These are phyloP conservation scores for Aegilops umbellulata DNA, from an alignment of 176 grass and related monocot species.

Conservation along the genomic window DNA sequence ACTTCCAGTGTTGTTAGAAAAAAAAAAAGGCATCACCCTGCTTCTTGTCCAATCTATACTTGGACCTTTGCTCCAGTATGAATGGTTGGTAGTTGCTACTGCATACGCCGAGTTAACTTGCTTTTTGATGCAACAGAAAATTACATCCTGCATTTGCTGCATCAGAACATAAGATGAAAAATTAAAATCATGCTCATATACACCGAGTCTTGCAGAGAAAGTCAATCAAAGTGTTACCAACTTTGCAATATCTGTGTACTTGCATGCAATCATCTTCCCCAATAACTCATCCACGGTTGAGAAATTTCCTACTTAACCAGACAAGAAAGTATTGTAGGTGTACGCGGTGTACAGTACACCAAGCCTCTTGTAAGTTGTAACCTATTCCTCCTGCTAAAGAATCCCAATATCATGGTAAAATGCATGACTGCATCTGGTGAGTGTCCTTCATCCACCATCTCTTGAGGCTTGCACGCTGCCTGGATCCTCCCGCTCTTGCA, in stretches of 20 bases:
- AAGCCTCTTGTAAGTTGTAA: conserved; percentile 42
- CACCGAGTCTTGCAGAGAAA: conserved; percentile 43
- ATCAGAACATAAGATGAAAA: background rate
- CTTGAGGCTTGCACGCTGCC: too few species aligned
- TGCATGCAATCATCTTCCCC: conserved; percentile 60
- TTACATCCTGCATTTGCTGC: background rate
- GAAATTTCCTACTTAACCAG: conserved; percentile 62
- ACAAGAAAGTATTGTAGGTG: conserved; percentile 79
- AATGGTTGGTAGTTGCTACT: background rate
- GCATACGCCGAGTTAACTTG: background rate
- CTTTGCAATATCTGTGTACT: conserved; percentile 80
- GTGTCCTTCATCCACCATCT: conserved; percentile 57
- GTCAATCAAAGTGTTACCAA: conserved; percentile 63
- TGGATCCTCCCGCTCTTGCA: conserved; percentile 44
- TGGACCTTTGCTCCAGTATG: background rate
- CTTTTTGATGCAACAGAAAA: background rate
- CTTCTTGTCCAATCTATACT: background rate
- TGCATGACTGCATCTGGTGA: conserved; percentile 56
- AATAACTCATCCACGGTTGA: conserved; percentile 42
- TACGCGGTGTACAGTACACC: background rate
- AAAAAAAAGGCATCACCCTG: background rate
- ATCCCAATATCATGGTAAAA: conserved; percentile 77
- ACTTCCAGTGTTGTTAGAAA: background rate
- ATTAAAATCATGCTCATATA: background rate
- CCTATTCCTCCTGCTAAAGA: conserved; percentile 63